These are phyloP conservation scores for Vachellia collinsii DNA, from an alignment of 306 rosid genomes.

Conservation along the genomic window DNA sequence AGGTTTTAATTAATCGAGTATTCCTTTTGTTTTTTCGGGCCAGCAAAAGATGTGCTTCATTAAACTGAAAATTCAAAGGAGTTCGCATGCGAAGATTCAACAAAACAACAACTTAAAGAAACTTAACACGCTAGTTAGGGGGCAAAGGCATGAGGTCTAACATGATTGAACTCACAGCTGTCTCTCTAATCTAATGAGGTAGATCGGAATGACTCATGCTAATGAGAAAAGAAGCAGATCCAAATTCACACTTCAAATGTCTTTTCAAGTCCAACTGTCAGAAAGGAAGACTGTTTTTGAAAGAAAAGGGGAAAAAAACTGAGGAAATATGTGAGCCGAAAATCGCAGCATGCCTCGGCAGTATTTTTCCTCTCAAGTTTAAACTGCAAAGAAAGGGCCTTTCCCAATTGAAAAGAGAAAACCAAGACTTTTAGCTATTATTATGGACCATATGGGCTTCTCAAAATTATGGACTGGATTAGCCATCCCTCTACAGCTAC, in stretches of 20 bases:
- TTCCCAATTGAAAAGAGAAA: neutral
- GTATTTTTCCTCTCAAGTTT: too few relatives aligned
- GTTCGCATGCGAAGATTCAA: too few relatives aligned
- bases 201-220: neutral
- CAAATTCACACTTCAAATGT: neutral
- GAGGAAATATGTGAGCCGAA: too few relatives aligned
- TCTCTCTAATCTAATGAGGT: neutral
- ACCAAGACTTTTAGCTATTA: neutral
- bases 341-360: too few relatives aligned
- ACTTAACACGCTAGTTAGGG: neutral
- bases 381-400: neutral
- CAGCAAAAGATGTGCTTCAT: too few relatives aligned
- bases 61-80: too few relatives aligned
- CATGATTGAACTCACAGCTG: neutral
- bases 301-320: too few relatives aligned
- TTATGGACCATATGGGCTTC: constrained; percentile 9
- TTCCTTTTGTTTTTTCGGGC: too few relatives aligned
- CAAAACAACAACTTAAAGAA: too few relatives aligned
- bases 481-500: neutral
- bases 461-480: constrained; percentile 7
- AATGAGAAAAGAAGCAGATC: neutral
- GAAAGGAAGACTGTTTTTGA: too few relatives aligned
- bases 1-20: neutral
- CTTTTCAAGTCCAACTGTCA: neutral
- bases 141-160: neutral